phyloP scores from a whole-genome alignment of 192 early-diverging fungal species.

The Backusella morwellensis region DNA sequence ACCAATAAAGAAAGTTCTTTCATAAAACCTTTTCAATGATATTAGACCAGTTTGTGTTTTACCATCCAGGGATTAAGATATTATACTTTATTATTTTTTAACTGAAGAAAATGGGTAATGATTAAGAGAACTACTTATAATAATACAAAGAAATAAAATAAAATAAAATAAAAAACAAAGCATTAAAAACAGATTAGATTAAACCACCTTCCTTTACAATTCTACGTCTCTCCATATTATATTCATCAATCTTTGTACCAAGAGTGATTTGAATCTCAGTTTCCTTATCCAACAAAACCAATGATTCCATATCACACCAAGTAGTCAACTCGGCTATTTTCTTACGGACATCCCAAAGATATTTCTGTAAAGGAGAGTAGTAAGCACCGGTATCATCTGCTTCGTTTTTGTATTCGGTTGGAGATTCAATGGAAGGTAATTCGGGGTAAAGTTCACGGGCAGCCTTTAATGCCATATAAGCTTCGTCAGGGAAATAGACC shows the following conservation, averaged over 20 bases:
- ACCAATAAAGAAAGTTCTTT: neutral
- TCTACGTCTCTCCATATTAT: slow-evolving; percentile 33
- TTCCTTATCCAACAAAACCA: slow-evolving; percentile 6
- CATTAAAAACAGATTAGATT: slow-evolving; percentile 8
- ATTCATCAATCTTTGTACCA: slow-evolving; percentile 19
- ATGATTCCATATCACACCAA: slow-evolving; percentile 27
- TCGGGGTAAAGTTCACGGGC: slow-evolving; percentile 28
- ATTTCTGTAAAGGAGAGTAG: slow-evolving; percentile 34
- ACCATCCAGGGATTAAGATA: neutral
- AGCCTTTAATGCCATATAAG: slow-evolving; percentile 29
- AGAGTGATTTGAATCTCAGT: neutral
- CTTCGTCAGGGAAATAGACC: slow-evolving; percentile 36
- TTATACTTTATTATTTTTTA: neutral
- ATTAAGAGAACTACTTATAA: neutral
- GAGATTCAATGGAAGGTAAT: slow-evolving; percentile 25
- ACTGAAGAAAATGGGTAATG: neutral
- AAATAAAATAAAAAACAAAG: neutral
- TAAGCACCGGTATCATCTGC: slow-evolving; percentile 33
- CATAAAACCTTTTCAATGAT: neutral
- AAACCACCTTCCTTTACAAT: slow-evolving; percentile 14
- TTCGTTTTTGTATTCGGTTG: slow-evolving; percentile 19
- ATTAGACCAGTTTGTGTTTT: neutral
- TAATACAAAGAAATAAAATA: neutral
- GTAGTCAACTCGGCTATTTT: slow-evolving; percentile 14
- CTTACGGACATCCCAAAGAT: slow-evolving; percentile 34